Evolutionary conservation across 176 grass and related monocot genomes (phyloP), one percentile per base, ranked within the genome.

Genomic region (Tillandsia fasciculata): DNA sequence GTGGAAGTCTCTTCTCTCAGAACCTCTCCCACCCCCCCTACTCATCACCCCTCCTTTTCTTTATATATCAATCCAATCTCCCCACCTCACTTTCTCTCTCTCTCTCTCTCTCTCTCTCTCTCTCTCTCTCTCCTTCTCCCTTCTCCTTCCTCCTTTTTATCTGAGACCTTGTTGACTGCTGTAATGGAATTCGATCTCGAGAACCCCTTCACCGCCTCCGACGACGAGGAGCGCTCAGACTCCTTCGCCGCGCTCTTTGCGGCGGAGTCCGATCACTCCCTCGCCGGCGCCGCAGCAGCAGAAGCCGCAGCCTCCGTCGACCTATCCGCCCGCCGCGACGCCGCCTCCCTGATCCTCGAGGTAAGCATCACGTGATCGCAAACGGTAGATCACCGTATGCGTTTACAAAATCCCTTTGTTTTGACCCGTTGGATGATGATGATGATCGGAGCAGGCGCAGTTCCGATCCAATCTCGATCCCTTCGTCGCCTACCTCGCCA

Each of bases 131-230:
- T 74, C 77, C 27, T 10, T 11, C 53, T 50, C 8, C 20, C 70
- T 72, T 59, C 42, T 10, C 52, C 9, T 53, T 49, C 51, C 23
- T 1, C 24, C 10, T 13, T 23, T 23, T 54, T 54, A 0, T 17
- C 54, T 22, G 10, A 3, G 18, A 10, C 8, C 9, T 22, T 12
- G 50, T 3, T 49, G 12, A 11, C 15, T 50, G 15, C 2, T 52
- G 33, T 3, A 69, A 79, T 84, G 83, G 93, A 89, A 75, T 96
- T 84, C 83, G 95, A 99, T 76, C 90, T 99, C 26, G 95, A 99
- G 50, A 99, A 93, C 81, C 95, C 95, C 11, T 90, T 99, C 84
- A 90, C 78, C 49, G 87, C 80, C 80, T 78, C 84, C 74, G 84
- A 72, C n/a, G 89, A 97, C 70, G 89, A 92, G 67, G 77, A 63